These are phyloP conservation scores for Aspergillus bertholletiae DNA, from an alignment of 495 filamentous ascomycete species.

Conservation along the genomic window DNA sequence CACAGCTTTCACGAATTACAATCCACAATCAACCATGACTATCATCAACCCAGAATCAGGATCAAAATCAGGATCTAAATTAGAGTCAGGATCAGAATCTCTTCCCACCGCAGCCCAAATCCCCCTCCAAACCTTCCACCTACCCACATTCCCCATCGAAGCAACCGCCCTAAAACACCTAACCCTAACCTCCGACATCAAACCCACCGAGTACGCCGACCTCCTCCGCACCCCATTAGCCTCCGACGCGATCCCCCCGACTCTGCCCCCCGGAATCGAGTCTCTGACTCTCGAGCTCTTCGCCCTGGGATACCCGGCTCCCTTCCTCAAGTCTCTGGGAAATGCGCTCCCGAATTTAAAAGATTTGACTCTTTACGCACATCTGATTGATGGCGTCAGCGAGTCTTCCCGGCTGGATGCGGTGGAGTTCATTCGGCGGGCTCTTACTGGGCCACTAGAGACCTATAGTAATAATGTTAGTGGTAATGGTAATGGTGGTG, in stretches of 20 bases:
- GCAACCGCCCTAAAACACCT: conserved; percentile 24
- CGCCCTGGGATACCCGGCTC: conserved; percentile 36
- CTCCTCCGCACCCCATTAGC: conserved; percentile 7
- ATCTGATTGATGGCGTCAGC: conserved; percentile 35
- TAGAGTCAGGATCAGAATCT: too few species aligned
- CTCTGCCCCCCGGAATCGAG: conserved; percentile 14
- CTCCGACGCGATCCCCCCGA: neutral
- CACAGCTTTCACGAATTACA: neutral
- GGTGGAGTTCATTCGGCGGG: conserved; percentile 20
- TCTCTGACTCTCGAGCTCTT: conserved; percentile 40
- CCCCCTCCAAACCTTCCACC: conserved; percentile 26
- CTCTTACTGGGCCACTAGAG: neutral
- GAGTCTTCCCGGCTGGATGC: conserved; percentile 26
- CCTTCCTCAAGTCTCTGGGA: conserved; percentile 28
- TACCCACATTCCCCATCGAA: conserved; percentile 25
- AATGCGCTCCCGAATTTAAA: conserved; percentile 25
- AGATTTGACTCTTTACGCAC: conserved; percentile 30
- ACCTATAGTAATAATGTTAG: too few species aligned
- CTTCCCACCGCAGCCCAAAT: conserved; percentile 23
- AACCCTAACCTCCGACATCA: conserved; percentile 31
- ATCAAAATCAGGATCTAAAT: too few species aligned
- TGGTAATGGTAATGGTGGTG: too few species aligned
- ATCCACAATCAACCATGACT: neutral
- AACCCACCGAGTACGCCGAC: conserved; percentile 27
- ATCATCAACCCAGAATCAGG: neutral